Base-by-base conservation (phyloP, 2,329 filamentous ascomycete genomes). In the Pseudogymnoascus sp. region DNA sequence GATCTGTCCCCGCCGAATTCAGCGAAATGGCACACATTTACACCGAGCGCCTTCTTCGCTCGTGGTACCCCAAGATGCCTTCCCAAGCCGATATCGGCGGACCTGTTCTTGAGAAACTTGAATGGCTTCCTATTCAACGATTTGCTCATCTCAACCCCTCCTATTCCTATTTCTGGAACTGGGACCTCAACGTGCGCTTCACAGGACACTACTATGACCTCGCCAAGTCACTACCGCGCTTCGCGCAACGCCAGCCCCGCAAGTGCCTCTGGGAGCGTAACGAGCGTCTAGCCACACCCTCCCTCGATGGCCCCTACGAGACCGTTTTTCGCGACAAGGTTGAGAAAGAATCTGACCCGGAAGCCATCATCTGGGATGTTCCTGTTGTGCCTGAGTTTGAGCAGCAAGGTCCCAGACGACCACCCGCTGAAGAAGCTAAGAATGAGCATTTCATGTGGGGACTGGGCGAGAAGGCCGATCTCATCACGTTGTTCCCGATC, bases 181-280 rank as follows among this genome's bases (percentile, higher is more conserved):
- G 90, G 89, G 90, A 94, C 71, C 89, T 91, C 75, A 89, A 94
- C 70, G 86, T 87, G 33, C 82, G 90, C 57, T 88, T 88, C 69
- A 90, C 86, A 0, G 90, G 90, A 7, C 89, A 94, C 65, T 86
- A 92, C 74, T 92, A 93, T 73, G 87, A 93, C 67, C 83, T 93
- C 65, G 82, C 91, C 43, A 81, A 87, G 66, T 86, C 86, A 64
- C 74, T 91, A 6, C 74, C 76, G 20, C 73, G 79, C 1, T 90
- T 89, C 75, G 82, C 83, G 25, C 81, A 80, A 72, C 80, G 79
- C 63, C 87, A 90, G 72, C 88, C 88, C 7, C 83, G 88, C 61
- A 86, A 86, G 68, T 86, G 86, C 3, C 74, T 90, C 5, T 91
- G 88, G 88, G 88, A 91, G 72, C 81, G 88, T 58, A 87, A 83